Base-by-base conservation (phyloP, 805 yeast species). In the Spathaspora gorwiae region DNA sequence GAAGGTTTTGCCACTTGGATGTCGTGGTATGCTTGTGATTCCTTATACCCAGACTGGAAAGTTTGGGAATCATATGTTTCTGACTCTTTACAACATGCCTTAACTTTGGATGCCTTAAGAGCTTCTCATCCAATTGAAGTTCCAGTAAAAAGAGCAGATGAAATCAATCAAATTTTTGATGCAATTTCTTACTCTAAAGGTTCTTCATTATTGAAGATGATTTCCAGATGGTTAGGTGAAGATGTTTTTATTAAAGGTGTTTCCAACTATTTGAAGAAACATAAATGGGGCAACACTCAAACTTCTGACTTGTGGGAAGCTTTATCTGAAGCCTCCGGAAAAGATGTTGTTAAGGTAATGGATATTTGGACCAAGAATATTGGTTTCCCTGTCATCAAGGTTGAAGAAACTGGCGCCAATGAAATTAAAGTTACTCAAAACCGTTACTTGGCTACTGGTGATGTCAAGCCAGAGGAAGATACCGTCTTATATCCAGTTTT, bases 1-100 rank as follows among this genome's bases (percentile, higher is more conserved):
- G 95, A 87, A 70, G 92, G 94, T 39, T 87, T 87, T 55, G 95
- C 95, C 40, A 87, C 95, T 44, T 87, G 92, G 88, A 85, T 84
- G 84, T 86, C 92, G 5, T 87, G 92, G 90, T 83, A 79, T 60
- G 84, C 90, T 8, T 83, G 88, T 63, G 82, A 86, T 66, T 66
- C 81, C 39, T 76, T 85, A 58, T 80, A 78, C 65, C 94, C 94
- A 27, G 89, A 85, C 51, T 87, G 94, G 92, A 83, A 84, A 59
- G 92, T 87, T 34, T 87, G 89, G 87, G 87, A 87, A 65, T 79
- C 81, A 43, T 89, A 87, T 58, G 94, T 88, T 34, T 75, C 86
- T 13, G 90, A 82, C 55, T 77, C 84, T 51, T 78, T 86, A 58
- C 92, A 85, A 66, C 75, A 76, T 52, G 95, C 95, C 27, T 75